phyloP scores from a whole-genome alignment of 1,284 basidiomycete species.

The Trichosporon coremiiforme region DNA sequence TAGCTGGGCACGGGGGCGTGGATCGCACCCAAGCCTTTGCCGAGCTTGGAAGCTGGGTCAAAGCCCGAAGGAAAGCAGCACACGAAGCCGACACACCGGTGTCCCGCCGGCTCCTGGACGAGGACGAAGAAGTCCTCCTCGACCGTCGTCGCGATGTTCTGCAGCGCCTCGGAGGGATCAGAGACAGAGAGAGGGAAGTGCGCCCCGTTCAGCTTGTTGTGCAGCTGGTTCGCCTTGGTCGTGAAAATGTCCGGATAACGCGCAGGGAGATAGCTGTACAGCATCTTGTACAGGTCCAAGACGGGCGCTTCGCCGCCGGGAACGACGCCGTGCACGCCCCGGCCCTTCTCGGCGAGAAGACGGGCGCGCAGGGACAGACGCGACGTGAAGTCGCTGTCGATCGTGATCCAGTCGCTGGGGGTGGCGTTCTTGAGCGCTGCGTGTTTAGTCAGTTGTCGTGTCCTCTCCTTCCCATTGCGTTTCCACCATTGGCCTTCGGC shows the following conservation, averaged over 20 bases:
- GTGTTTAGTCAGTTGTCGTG: no score
- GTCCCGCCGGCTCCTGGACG: not conserved
- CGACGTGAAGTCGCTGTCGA: conserved; percentile 23
- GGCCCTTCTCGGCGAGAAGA: conserved; percentile 9
- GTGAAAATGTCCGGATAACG: conserved; percentile 27
- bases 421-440: conserved; percentile 23
- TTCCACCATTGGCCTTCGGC: no score
- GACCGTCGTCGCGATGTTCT: conserved; percentile 25
- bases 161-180: conserved; percentile 13
- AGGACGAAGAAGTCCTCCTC: conserved; percentile 33
- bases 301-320: conserved; percentile 26
- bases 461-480: no score
- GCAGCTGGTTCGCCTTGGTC: not conserved
- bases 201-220: conserved; percentile 23
- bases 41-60: conserved; percentile 27
- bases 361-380: conserved; percentile 23
- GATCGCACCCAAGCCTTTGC: conserved; percentile 24
- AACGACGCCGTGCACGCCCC: conserved; percentile 25
- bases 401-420: conserved; percentile 26
- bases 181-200: not conserved
- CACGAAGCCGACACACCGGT: conserved; percentile 28
- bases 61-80: conserved; percentile 31
- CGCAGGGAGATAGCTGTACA: conserved; percentile 22
- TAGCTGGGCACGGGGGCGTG: conserved; percentile 29
- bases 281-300: conserved; percentile 22